These are phyloP conservation scores for Cercospora janseana DNA, from an alignment of 2,329 filamentous ascomycete species.

Conservation along the genomic window DNA sequence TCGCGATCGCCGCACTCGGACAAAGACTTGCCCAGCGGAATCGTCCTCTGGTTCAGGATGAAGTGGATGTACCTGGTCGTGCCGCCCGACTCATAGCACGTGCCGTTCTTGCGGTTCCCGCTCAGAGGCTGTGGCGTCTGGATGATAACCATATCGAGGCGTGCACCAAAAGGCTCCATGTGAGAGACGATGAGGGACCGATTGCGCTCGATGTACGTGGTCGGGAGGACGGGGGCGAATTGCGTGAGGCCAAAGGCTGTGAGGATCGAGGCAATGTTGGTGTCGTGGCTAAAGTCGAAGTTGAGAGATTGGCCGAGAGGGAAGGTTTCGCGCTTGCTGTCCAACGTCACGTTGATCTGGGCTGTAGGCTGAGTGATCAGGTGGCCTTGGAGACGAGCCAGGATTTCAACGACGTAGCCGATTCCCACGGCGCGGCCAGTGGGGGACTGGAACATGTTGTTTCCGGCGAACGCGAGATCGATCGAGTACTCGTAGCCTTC, in stretches of 20 bases:
- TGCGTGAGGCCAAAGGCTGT: conserved; percentile 71
- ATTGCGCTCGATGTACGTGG: conserved; percentile 55
- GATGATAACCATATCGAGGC: conserved; percentile 73
- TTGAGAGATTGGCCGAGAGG: conserved; percentile 71
- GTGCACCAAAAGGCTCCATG: conserved; percentile 68
- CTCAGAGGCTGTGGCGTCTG: conserved; percentile 62
- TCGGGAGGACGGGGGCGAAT: conserved; percentile 61
- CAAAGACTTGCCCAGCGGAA: conserved; percentile 67
- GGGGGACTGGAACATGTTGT: conserved; percentile 62
- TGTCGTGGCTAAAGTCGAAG: conserved; percentile 77
- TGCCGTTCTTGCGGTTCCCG: conserved; percentile 48
- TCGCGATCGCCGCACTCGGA: conserved; percentile 62
- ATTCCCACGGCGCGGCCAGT: conserved; percentile 70
- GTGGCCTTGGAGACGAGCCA: conserved; percentile 66
- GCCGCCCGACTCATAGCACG: conserved; percentile 45
- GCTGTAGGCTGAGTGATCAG: conserved; percentile 45
- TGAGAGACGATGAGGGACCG: conserved; percentile 63
- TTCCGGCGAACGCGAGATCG: conserved; percentile 62
- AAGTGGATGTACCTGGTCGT: conserved; percentile 72
- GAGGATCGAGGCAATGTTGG: conserved; percentile 56
- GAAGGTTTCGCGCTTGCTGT: conserved; percentile 66
- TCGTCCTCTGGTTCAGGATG: conserved; percentile 64
- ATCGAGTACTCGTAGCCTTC: conserved; percentile 64
- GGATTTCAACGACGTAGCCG: conserved; percentile 69
- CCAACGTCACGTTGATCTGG: conserved; percentile 64